Evolutionary conservation across 441 rosid genomes (phyloP).

Genomic region (Pelargonium fulgidum): DNA sequence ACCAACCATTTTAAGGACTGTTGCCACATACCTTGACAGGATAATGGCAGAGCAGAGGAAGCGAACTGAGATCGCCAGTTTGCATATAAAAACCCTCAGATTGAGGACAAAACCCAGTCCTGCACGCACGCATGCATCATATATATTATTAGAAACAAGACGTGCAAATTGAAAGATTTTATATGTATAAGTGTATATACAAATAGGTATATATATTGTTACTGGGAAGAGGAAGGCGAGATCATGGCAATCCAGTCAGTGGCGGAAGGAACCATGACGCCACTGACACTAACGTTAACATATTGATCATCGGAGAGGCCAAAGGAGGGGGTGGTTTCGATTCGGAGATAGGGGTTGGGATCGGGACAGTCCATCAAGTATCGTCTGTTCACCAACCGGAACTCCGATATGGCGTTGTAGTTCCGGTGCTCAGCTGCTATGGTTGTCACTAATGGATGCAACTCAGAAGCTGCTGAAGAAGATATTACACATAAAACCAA

Average conservation of each 20-base stretch:
- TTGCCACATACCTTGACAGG: slow-evolving; percentile 45
- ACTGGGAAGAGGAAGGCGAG: slow-evolving; percentile 49
- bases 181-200: too few relatives aligned
- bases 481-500: background rate
- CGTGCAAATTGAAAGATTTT: too few relatives aligned
- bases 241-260: slow-evolving; percentile 62
- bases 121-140: slow-evolving; percentile 11
- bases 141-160: too few relatives aligned
- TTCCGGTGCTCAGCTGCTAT: slow-evolving; percentile 29
- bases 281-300: slow-evolving; percentile 41
- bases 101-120: slow-evolving; percentile 36
- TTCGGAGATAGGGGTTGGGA: slow-evolving; percentile 26
- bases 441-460: slow-evolving; percentile 28
- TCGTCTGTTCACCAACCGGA: slow-evolving; percentile 50
- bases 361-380: slow-evolving; percentile 28
- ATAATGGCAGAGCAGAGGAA: slow-evolving; percentile 69
- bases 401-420: slow-evolving; percentile 39
- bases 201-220: slow-evolving; percentile 7
- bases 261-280: slow-evolving; percentile 31
- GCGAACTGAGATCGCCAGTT: slow-evolving; percentile 46
- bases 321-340: slow-evolving; percentile 21
- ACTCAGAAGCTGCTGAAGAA: slow-evolving; percentile 12
- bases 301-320: slow-evolving; percentile 34
- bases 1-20: too few relatives aligned
- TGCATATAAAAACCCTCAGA: slow-evolving; percentile 30